Evolutionary conservation across 2,329 filamentous ascomycete species (phyloP).

Genomic region (Chaetomium globosum): DNA sequence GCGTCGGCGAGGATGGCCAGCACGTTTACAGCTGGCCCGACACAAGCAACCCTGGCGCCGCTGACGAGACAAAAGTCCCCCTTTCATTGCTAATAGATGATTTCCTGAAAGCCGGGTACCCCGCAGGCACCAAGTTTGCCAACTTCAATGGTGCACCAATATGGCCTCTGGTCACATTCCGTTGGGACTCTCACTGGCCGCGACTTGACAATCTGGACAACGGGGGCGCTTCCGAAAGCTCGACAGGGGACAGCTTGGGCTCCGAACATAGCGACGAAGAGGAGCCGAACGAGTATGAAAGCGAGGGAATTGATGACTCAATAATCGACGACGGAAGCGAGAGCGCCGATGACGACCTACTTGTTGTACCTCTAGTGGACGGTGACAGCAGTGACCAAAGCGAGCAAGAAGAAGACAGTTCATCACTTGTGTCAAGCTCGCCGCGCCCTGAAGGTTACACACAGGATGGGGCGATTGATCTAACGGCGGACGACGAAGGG

Average conservation of each 20-base stretch:
- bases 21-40: slow-evolving; percentile 42
- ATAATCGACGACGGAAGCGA: slow-evolving; percentile 25
- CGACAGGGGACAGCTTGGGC: background rate
- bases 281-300: slow-evolving; percentile 33
- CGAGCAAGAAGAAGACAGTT: slow-evolving; percentile 7
- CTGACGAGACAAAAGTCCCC: slow-evolving; percentile 17
- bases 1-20: slow-evolving; percentile 32
- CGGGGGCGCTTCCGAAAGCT: background rate
- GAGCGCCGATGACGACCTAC: slow-evolving; percentile 20
- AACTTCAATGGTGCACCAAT: background rate
- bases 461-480: slow-evolving; percentile 2
- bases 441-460: background rate
- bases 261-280: slow-evolving; percentile 12
- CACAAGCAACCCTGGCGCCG: slow-evolving; percentile 23
- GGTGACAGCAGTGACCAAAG: slow-evolving; percentile 19
- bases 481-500: slow-evolving; percentile 6
- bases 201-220: slow-evolving; percentile 5
- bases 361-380: slow-evolving; percentile 2
- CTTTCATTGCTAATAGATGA: slow-evolving; percentile 4
- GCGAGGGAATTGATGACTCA: slow-evolving; percentile 32
- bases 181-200: background rate
- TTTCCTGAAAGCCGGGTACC: background rate
- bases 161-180: slow-evolving; percentile 25
- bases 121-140: background rate
- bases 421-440: background rate